Base-by-base conservation (phyloP, 768 basidiomycete species). In the Cystobasidiopsis lactophilus region DNA sequence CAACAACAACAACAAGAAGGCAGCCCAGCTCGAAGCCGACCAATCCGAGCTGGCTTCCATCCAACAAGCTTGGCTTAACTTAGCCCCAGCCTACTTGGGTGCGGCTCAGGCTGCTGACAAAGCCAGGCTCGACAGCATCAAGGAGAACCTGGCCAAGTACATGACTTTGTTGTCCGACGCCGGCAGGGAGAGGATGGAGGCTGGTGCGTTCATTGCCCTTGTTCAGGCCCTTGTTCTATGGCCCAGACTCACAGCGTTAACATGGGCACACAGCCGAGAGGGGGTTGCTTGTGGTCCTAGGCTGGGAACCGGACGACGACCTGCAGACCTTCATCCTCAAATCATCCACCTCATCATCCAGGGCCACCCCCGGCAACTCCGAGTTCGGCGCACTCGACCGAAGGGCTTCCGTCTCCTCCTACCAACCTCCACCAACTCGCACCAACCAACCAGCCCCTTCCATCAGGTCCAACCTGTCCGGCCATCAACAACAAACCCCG, bases 111-210 rank as follows among this genome's bases (percentile, higher is more conserved):
- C 39, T 3, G 50, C 56, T 50, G 55, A 60, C 45, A n/a, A 40
- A 37, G 4, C 53, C 21, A 26, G 48, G 41, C 27, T 41, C 29
- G 5, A 60, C 56, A 46, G 19, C 43, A 49, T 56, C 45, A 59
- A 56, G n/a, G 51, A 63, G 40, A 27, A 37, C 37, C 50, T 63
- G 21, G 50, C 53, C 2, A 43, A 43, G 16, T 44, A 19, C 38
- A 58, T 57, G 16, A 63, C 62, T 1, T 40, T 58, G 37, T 29
- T 40, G 13, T 26, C 51, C 18, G 62, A 63, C 37, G 50, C 60
- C 23, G 60, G 58, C 5, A 40, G 59, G 10, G 62, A 60, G 29
- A 33, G 57, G 10, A 63, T 63, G 62, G 58, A 61, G 46, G 31
- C 33, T 35, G 33, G 33, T 35, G 33, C 33, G 33, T 35, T 35